These are phyloP conservation scores for Plantago major DNA, from an alignment of 257 asterid species.

Conservation along the genomic window DNA sequence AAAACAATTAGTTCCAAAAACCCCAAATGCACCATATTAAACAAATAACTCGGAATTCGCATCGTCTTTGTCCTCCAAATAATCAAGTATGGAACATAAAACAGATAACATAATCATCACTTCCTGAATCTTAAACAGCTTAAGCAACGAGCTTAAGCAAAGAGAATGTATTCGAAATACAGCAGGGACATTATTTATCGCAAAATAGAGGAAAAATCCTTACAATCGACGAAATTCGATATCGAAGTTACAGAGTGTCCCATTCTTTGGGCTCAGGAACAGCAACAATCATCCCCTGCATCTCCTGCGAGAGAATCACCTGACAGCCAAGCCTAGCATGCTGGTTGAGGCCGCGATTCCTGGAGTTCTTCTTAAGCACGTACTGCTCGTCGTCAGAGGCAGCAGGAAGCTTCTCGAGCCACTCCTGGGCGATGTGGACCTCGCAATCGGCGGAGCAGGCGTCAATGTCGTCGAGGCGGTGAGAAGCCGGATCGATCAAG, in stretches of 20 bases:
- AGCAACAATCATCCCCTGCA: slow-evolving; percentile 59
- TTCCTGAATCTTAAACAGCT: slow-evolving; percentile 10
- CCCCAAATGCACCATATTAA: not conserved
- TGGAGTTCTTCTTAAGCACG: slow-evolving; percentile 50
- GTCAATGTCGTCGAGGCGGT: slow-evolving; percentile 87
- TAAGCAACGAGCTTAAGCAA: slow-evolving; percentile 16
- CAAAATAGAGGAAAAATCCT: slow-evolving; percentile 9
- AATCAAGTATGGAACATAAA: slow-evolving; percentile 5
- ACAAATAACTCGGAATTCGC: no score
- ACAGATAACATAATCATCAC: slow-evolving; percentile 7
- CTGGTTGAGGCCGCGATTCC: slow-evolving; percentile 46
- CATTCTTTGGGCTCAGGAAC: slow-evolving; percentile 50
- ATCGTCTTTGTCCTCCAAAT: no score
- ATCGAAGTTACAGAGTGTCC: slow-evolving; percentile 39
- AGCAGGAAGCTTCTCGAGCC: slow-evolving; percentile 92
- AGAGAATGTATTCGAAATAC: slow-evolving; percentile 9
- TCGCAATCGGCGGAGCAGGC: slow-evolving; percentile 99
- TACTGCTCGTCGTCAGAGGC: slow-evolving; percentile 53
- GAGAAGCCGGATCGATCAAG: slow-evolving; percentile 86
- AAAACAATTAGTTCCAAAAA: not conserved
- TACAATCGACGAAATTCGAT: slow-evolving; percentile 16
- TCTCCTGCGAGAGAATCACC: slow-evolving; percentile 42
- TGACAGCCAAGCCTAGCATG: slow-evolving; percentile 60
- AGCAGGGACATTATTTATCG: slow-evolving; percentile 29
- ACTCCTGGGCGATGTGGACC: slow-evolving; percentile 96